phyloP scores from a whole-genome alignment of 2,329 filamentous ascomycete genomes.

The Fusarium nodosum region DNA sequence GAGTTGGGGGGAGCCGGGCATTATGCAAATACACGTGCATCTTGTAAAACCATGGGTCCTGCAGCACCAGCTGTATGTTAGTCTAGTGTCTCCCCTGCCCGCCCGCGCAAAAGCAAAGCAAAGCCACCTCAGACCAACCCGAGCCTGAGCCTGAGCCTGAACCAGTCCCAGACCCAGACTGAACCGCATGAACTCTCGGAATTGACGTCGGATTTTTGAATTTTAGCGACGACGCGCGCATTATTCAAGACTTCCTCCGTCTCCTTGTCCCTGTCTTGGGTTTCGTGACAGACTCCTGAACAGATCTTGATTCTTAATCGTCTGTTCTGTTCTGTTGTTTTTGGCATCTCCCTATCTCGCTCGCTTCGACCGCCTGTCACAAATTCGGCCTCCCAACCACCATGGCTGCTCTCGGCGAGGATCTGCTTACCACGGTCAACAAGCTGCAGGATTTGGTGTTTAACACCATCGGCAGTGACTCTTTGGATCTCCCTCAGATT shows the following conservation, averaged over 20 bases:
- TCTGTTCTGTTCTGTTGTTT: conserved; percentile 34
- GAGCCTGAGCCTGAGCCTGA: conserved; percentile 28
- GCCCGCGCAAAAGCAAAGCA: conserved; percentile 29
- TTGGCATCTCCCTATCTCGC: conserved; percentile 21
- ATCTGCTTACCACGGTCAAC: conserved; percentile 95
- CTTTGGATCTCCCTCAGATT: conserved; percentile 96
- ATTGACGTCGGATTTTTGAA: conserved; percentile 45
- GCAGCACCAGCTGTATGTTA: not conserved
- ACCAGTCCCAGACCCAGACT: conserved; percentile 26
- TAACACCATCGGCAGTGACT: conserved; percentile 99
- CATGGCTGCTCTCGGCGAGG: conserved; percentile 97
- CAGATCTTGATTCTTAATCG: conserved; percentile 29
- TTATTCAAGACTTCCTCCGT: conserved; percentile 40
- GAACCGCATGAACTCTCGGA: conserved; percentile 50
- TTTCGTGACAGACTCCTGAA: conserved; percentile 41
- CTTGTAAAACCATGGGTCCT: conserved; percentile 11
- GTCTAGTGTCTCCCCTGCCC: conserved; percentile 31
- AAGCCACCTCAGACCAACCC: conserved; percentile 26
- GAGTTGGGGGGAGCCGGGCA: not conserved
- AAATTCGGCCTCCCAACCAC: conserved; percentile 47
- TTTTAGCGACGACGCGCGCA: conserved; percentile 50
- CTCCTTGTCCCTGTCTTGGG: conserved; percentile 31
- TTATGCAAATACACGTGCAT: conserved; percentile 49
- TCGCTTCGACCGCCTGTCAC: conserved; percentile 22
- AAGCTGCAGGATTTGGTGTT: conserved; percentile 99